A percentile compares a stretch with the other conserved stretches of the same genome.
These are phyloP conservation scores for Tetrahymena thermophila DNA, from an alignment of 73 alveolate species.

Conservation along the genomic window DNA sequence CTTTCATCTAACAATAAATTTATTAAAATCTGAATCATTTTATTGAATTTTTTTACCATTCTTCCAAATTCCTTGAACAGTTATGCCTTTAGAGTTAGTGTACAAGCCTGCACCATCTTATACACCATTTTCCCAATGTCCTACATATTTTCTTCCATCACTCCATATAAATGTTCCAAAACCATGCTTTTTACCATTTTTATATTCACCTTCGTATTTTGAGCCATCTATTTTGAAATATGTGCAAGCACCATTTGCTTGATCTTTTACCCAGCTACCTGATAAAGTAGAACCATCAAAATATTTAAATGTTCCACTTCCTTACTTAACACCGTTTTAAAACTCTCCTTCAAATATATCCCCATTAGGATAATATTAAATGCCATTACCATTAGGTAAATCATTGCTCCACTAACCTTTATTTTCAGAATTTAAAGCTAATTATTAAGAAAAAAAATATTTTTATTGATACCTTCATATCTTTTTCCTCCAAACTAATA, in stretches of 20 bases:
- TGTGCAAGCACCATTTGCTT: background rate
- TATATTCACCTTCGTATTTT: conserved; percentile 14
- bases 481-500: conserved; percentile 19
- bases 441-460: background rate
- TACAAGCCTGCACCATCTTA: conserved; percentile 36
- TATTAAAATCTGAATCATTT: background rate
- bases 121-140: conserved; percentile 27
- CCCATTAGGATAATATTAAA: conserved; percentile 16
- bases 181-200: conserved; percentile 9
- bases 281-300: background rate
- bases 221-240: background rate
- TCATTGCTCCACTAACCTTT: conserved; percentile 48
- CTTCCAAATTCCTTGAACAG: conserved; percentile 25
- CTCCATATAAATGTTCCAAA: conserved; percentile 4
- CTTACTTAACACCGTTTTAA: background rate
- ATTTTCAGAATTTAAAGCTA: background rate
- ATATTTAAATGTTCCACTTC: conserved; percentile 32
- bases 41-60: conserved; percentile 23
- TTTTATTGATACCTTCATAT: conserved; percentile 3
- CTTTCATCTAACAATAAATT: background rate
- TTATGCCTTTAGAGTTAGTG: background rate
- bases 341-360: background rate
- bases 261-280: conserved; percentile 6
- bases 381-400: conserved; percentile 53
- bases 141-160: conserved; percentile 18